phyloP scores from a whole-genome alignment of 2,329 filamentous ascomycete genomes.

The Cryoendolithus antarcticus region DNA sequence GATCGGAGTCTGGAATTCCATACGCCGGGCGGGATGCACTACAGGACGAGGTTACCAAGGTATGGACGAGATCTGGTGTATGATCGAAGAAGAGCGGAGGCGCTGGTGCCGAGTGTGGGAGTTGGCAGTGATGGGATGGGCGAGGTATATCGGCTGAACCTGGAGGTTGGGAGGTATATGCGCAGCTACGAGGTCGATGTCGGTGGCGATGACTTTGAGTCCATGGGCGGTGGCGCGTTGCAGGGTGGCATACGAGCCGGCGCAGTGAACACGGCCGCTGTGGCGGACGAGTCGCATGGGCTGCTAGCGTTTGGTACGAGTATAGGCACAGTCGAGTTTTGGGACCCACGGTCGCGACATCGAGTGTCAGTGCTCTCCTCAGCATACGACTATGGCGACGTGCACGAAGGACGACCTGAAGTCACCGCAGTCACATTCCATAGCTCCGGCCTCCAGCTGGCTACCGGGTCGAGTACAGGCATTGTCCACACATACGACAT shows the following conservation, averaged over 20 bases:
- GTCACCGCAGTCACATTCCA: conserved; percentile 84
- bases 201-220: conserved; percentile 65
- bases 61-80: conserved; percentile 88
- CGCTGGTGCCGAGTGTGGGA: conserved; percentile 79
- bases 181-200: conserved; percentile 86
- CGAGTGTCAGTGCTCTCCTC: conserved; percentile 59
- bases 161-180: conserved; percentile 89
- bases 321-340: conserved; percentile 91
- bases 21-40: conserved; percentile 75
- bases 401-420: conserved; percentile 37
- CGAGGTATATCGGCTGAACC: conserved; percentile 84
- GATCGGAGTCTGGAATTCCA: conserved; percentile 91
- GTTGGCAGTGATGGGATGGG: conserved; percentile 75
- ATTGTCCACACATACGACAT: conserved; percentile 86
- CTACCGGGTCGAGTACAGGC: conserved; percentile 76
- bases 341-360: conserved; percentile 77
- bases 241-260: conserved; percentile 59
- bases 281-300: conserved; percentile 82
- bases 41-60: conserved; percentile 72
- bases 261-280: conserved; percentile 15
- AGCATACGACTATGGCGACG: conserved; percentile 2
- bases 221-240: conserved; percentile 56
- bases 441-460: conserved; percentile 69
- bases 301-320: conserved; percentile 88
- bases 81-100: conserved; percentile 69